phyloP scores from a whole-genome alignment of 1,139 yeast species.

The Eremothecium gossypii region DNA sequence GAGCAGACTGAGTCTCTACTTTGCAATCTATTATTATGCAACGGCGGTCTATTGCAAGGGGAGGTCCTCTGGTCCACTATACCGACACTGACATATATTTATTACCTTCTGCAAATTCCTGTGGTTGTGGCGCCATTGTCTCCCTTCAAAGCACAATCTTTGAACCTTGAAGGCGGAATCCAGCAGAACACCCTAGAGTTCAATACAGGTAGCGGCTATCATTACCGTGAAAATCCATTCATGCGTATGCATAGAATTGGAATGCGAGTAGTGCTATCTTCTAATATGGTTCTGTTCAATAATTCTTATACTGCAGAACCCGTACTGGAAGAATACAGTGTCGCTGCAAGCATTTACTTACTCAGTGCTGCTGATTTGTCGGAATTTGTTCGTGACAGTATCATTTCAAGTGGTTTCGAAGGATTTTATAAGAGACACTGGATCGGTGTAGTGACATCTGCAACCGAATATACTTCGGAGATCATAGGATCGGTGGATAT shows the following conservation, averaged over 20 bases:
- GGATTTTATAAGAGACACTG: constrained; percentile 76
- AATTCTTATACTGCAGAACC: constrained; percentile 60
- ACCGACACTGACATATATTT: constrained; percentile 19
- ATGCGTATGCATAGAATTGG: constrained; percentile 53
- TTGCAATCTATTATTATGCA: background rate
- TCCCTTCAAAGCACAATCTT: constrained; percentile 7
- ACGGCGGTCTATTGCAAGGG: background rate
- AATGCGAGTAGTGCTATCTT: constrained; percentile 52
- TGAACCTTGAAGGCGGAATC: constrained; percentile 9
- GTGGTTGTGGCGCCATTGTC: constrained; percentile 24
- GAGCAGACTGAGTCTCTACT: background rate
- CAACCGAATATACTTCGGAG: constrained; percentile 12
- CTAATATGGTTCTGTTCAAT: constrained; percentile 41
- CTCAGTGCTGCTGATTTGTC: constrained; percentile 61
- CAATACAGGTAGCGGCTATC: constrained; percentile 14
- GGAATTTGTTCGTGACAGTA: constrained; percentile 38
- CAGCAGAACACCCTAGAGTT: constrained; percentile 16
- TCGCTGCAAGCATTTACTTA: constrained; percentile 63
- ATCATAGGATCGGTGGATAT: constrained; percentile 20
- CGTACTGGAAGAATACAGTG: constrained; percentile 61
- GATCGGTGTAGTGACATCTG: constrained; percentile 46
- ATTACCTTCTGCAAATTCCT: constrained; percentile 25
- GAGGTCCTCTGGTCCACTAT: constrained; percentile 19
- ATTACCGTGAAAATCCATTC: constrained; percentile 42
- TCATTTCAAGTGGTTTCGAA: constrained; percentile 81